phyloP scores from a whole-genome alignment of 129 eudicot genomes.

The Solidago caesia region DNA sequence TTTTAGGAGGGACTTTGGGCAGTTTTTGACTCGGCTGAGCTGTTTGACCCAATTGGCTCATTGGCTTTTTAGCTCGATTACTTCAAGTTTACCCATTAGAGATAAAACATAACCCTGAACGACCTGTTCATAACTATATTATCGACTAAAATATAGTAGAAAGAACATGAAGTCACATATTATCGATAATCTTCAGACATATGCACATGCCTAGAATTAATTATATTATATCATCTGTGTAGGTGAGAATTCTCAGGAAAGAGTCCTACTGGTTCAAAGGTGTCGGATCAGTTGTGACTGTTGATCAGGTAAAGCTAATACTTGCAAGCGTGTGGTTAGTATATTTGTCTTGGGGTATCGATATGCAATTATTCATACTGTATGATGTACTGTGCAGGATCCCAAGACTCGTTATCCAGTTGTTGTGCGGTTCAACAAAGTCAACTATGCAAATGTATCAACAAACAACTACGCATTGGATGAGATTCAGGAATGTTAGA shows the following conservation, averaged over 20 bases:
- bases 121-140: too few relatives aligned
- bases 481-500: slow-evolving; percentile 67
- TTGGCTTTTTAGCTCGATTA: not conserved
- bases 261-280: slow-evolving; percentile 99
- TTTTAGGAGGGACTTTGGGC: not conserved
- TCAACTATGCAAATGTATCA: slow-evolving; percentile 92
- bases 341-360: not conserved
- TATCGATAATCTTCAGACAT: not conserved
- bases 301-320: slow-evolving; percentile 52
- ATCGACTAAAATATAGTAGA: not conserved
- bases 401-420: slow-evolving; percentile 93
- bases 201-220: not conserved
- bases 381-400: slow-evolving; percentile 52
- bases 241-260: slow-evolving; percentile 92
- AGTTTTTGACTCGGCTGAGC: not conserved
- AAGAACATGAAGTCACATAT: not conserved
- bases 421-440: slow-evolving; percentile 95
- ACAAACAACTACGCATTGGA: slow-evolving; percentile 99
- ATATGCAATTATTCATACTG: not conserved
- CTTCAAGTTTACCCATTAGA: not conserved
- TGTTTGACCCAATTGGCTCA: not conserved
- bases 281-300: slow-evolving; percentile 90
- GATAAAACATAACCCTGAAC: not conserved
- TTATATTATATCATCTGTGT: slow-evolving; percentile 5
- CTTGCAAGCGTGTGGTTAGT: slow-evolving; percentile 53